Evolutionary conservation across 306 rosid genomes (phyloP).

Genomic region (Crotalaria pallida): DNA sequence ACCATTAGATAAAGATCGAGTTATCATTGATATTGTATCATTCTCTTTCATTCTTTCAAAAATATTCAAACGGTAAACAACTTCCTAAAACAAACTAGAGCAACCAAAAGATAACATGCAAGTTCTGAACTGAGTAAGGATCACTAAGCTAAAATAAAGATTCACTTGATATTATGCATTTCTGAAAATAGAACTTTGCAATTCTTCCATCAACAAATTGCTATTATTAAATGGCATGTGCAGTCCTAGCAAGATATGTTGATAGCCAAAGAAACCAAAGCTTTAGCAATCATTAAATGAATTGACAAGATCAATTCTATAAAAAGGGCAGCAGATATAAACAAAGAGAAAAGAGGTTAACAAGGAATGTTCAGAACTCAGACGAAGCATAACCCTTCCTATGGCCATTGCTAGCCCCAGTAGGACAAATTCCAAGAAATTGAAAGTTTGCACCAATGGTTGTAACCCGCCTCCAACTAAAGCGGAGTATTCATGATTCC

Average conservation of each 20-base stretch:
- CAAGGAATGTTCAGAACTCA: neutral
- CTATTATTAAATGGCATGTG: no score
- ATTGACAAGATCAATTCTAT: neutral
- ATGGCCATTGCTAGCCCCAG: neutral
- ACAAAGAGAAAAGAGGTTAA: neutral
- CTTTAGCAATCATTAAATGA: neutral
- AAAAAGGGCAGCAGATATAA: neutral
- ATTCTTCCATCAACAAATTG: no score
- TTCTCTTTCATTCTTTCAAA: neutral
- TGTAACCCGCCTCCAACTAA: neutral
- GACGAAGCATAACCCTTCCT: conserved; percentile 10
- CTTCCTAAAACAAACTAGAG: conserved; percentile 2
- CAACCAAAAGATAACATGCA: neutral
- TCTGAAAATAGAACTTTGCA: no score
- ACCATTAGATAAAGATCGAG: conserved; percentile 22
- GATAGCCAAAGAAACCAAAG: neutral
- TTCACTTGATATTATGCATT: neutral
- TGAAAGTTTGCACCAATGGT: neutral
- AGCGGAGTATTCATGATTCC: neutral
- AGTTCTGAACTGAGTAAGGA: neutral
- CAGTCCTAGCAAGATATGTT: no score
- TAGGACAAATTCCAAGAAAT: neutral
- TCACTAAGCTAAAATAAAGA: neutral
- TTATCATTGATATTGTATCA: neutral
- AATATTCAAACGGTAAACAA: neutral